A percentile compares a stretch with the other conserved stretches of the same genome.
Evolutionary conservation across 139 green algal genomes (phyloP).

Genomic region (Picochlorum sp.): DNA sequence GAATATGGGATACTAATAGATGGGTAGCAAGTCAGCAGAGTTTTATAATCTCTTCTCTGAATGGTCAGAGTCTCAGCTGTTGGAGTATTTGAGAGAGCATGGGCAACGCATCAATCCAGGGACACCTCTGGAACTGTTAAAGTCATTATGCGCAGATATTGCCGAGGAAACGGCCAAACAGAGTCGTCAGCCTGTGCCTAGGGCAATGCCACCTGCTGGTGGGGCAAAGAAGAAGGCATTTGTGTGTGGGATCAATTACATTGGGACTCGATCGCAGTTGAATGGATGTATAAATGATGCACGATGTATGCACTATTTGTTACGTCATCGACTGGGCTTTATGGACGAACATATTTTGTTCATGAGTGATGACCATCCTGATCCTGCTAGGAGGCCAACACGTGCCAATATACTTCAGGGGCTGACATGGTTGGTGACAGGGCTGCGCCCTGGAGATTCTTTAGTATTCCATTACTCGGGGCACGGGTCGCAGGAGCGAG

Average conservation of each 20-base stretch:
- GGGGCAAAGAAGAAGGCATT: conserved; percentile 25
- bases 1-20: no score
- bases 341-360: conserved; percentile 31
- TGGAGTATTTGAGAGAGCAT: conserved; percentile 18
- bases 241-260: conserved; percentile 35
- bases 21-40: no score
- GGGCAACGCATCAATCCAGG: background rate
- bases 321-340: conserved; percentile 22
- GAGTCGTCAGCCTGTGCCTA: conserved; percentile 5
- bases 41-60: conserved; percentile 17
- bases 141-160: background rate
- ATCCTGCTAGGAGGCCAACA: conserved; percentile 26
- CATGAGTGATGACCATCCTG: conserved; percentile 30
- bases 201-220: conserved; percentile 10
- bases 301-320: conserved; percentile 36
- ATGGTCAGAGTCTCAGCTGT: conserved; percentile 4
- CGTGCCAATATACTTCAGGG: conserved; percentile 27
- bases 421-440: conserved; percentile 29
- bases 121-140: background rate
- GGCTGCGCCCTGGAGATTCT: conserved; percentile 44
- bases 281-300: conserved; percentile 50
- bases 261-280: conserved; percentile 23
- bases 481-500: conserved; percentile 59
- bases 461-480: conserved; percentile 77
- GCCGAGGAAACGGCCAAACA: background rate